These are phyloP conservation scores for Trifolium subterraneum DNA, from an alignment of 306 rosid species.

Conservation along the genomic window DNA sequence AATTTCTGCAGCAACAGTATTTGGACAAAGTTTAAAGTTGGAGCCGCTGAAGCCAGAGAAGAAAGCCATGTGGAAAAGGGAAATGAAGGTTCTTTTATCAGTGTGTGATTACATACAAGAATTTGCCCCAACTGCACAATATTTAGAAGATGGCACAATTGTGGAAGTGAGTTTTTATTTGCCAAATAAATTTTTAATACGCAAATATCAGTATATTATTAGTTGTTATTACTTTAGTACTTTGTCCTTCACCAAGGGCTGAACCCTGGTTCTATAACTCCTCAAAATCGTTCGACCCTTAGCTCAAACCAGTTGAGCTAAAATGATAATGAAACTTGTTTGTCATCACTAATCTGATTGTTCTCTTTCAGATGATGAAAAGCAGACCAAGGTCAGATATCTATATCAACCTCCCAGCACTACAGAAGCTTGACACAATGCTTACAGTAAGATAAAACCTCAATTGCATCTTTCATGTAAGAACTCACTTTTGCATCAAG, in stretches of 20 bases:
- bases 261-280: neutral
- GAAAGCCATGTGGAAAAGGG: slow-evolving; percentile 96
- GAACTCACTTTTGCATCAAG: slow-evolving; percentile 15
- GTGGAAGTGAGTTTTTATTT: slow-evolving; percentile 65
- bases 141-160: slow-evolving; percentile 70
- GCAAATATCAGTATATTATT: neutral
- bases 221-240: neutral
- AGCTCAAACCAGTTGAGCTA: neutral
- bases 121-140: slow-evolving; percentile 71
- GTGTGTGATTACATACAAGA: slow-evolving; percentile 94
- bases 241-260: neutral
- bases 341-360: neutral
- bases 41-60: slow-evolving; percentile 87
- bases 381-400: slow-evolving; percentile 87
- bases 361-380: slow-evolving; percentile 72
- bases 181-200: neutral
- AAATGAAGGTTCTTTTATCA: slow-evolving; percentile 87
- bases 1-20: slow-evolving; percentile 74
- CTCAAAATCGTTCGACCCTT: neutral
- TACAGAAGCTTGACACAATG: slow-evolving; percentile 93
- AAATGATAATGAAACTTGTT: neutral
- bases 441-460: slow-evolving; percentile 68
- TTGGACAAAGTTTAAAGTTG: slow-evolving; percentile 84
- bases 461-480: slow-evolving; percentile 7
- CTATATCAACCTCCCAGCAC: slow-evolving; percentile 88